phyloP scores from a whole-genome alignment of 179 eudicot species.

The Spinacia oleracea region DNA sequence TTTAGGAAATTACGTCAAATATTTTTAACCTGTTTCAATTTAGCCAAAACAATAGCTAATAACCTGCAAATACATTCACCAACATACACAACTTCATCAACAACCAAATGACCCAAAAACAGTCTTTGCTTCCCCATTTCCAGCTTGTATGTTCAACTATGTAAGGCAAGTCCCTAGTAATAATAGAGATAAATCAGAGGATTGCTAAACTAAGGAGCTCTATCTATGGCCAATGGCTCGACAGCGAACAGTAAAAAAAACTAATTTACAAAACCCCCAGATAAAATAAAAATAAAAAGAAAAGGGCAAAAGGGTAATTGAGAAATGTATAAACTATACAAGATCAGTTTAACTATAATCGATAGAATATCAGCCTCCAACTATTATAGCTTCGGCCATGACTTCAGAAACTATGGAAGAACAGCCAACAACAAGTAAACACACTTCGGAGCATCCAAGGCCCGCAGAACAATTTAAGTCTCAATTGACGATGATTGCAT shows the following conservation, averaged over 20 bases:
- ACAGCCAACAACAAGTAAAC: neutral
- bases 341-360: conserved; percentile 18
- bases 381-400: conserved; percentile 12
- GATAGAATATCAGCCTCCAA: conserved; percentile 4
- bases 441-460: neutral
- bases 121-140: too few relatives aligned
- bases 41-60: too few relatives aligned
- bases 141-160: too few relatives aligned
- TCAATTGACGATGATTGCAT: conserved; percentile 25
- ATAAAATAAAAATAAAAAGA: neutral
- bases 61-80: too few relatives aligned
- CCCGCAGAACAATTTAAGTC: neutral
- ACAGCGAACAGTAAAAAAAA: neutral
- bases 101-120: too few relatives aligned
- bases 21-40: too few relatives aligned
- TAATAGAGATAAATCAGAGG: too few relatives aligned
- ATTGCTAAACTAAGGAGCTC: too few relatives aligned
- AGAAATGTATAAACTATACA: conserved; percentile 27
- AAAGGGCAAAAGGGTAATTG: conserved; percentile 7
- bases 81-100: too few relatives aligned
- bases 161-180: too few relatives aligned
- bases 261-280: neutral
- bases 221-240: neutral
- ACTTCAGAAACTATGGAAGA: conserved; percentile 10
- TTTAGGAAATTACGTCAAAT: too few relatives aligned